Evolutionary conservation across 805 yeast genomes (phyloP), one percentile per base, ranked within the genome.

Genomic region (Scheffersomyces lignosus): DNA sequence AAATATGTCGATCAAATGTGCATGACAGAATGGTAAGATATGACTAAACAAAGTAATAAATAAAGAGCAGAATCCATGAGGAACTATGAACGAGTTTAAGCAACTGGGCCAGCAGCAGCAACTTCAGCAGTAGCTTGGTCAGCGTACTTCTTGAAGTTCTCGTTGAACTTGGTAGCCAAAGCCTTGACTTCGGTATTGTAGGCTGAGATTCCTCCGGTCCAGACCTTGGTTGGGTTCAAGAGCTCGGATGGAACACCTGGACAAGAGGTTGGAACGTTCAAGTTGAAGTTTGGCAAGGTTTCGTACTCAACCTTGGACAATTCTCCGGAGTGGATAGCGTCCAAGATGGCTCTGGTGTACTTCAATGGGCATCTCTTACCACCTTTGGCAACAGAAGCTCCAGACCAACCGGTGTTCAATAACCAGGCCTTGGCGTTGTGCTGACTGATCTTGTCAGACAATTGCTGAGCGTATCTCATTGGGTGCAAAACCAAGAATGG

Each of bases 401-500:
- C 99, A 48, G 90, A 87, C 99, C 99, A 91, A 47, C 99, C 99
- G 50, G 99, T 91, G 75, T 91, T 91, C 62, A 91, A 79, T 65
- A 91, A 78, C 96, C 96, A 91, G 40, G 99, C 98, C 58, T 80
- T 78, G 36, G 97, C 89, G 52, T 81, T 81, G 73, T 90, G 93
- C 62, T 85, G 62, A 38, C 84, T 68, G 76, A 91, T 93, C 78
- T 90, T 91, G 65, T 87, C 91, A 38, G 96, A 83, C 57, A 91
- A 79, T 81, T 91, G 96, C 68, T 87, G 87, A 31, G 98, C 98
- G 68, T 91, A 91, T 67, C 83, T 84, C 90, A 91, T 91, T 66
- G 99, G 99, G 70, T 91, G 99, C 66, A 91, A 75, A 24, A 91
- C 97, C 70, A 91, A 76, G 85, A 91, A 91, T 48, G 99, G 99